Conservation (phyloP, 495 filamentous ascomycete genomes). For the Neurospora sp. region DNA sequence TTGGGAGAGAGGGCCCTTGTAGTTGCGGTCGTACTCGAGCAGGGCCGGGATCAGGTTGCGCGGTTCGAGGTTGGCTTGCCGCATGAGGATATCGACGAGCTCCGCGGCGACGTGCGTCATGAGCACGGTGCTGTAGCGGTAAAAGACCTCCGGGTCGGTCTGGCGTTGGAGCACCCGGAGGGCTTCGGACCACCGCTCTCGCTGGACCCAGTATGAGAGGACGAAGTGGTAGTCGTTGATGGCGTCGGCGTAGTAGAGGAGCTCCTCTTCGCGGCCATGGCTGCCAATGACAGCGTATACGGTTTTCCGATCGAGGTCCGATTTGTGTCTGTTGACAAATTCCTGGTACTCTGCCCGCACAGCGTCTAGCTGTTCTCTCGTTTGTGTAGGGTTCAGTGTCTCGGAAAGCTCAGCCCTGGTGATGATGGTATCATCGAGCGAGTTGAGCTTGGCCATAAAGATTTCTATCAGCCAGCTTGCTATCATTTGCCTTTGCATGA, state of each 20-base stretch:
- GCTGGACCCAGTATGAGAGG: constrained; percentile 91
- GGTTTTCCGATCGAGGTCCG: constrained; percentile 81
- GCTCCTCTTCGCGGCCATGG: constrained; percentile 85
- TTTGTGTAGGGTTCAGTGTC: constrained; percentile 55
- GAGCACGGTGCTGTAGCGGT: constrained; percentile 89
- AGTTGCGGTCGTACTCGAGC: constrained; percentile 80
- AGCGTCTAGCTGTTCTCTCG: constrained; percentile 57
- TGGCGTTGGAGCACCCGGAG: constrained; percentile 83
- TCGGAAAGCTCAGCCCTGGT: constrained; percentile 79
- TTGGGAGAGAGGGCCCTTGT: constrained; percentile 50
- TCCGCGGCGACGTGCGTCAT: constrained; percentile 81
- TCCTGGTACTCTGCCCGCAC: constrained; percentile 75
- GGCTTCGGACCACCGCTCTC: constrained; percentile 87
- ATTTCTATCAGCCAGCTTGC: constrained; percentile 91
- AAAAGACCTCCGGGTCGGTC: constrained; percentile 85
- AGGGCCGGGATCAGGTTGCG: constrained; percentile 85
- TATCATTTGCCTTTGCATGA: constrained; percentile 93
- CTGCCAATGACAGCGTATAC: constrained; percentile 93
- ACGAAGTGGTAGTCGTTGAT: constrained; percentile 91
- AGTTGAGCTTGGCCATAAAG: constrained; percentile 95
- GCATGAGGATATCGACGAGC: constrained; percentile 86
- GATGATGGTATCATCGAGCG: constrained; percentile 85
- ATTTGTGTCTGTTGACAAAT: constrained; percentile 73
- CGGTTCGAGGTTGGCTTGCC: constrained; percentile 78
- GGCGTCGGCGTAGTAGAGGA: constrained; percentile 80